Base-by-base conservation (phyloP, 148 eudicot species). In the Mesembryanthemum crystallinum region DNA sequence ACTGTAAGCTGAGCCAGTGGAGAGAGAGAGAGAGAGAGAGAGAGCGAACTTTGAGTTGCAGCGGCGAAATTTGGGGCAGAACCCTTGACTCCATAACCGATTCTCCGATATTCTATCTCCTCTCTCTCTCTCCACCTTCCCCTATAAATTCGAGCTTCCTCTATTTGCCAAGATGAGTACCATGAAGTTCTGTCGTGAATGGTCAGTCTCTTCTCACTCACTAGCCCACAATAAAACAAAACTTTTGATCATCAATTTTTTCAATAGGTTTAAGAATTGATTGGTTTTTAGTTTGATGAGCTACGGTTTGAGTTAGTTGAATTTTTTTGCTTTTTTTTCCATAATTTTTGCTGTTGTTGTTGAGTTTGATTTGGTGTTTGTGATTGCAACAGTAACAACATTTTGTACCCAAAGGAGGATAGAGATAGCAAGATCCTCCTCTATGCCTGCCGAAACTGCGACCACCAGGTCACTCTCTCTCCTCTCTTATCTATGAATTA, bases 171-270 rank as follows among this genome's bases (percentile, higher is more conserved):
- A 85, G 67, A 94, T 94, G 98, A 94, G 98, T 91, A 90, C 98
- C 81, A 91, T 94, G 98, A 94, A 94, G 63, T 94, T 91, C 74
- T 94, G 98, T 88, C 90, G 95, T 51, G 95, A 94, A 85, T 94
- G 98, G 98, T 94, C 13, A 63, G 89, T 71, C 20, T 30, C 25
- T 39, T 42, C 47, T 67, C 55, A 21, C 55, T 39, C 29, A 0
- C 24, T 42, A 5, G n/a, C n/a, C n/a, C n/a, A n/a, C n/a, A n/a
- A n/a, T n/a, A 6, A 9, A 39, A 39, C 43, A 6, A 39, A 39
- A 39, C 24, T 18, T 17, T 75, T 51, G 3, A 45, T 73, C 33
- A 23, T 76, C 29, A 67, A 29, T 23, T 45, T 68, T 24, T 7
- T 18, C 5, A 29, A 24, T 42, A 12, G 54, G n/a, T 18, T 25